Evolutionary conservation across 23 red algal genomes (phyloP), one percentile per base, ranked within the genome.

Genomic region (Chondrus crispus): DNA sequence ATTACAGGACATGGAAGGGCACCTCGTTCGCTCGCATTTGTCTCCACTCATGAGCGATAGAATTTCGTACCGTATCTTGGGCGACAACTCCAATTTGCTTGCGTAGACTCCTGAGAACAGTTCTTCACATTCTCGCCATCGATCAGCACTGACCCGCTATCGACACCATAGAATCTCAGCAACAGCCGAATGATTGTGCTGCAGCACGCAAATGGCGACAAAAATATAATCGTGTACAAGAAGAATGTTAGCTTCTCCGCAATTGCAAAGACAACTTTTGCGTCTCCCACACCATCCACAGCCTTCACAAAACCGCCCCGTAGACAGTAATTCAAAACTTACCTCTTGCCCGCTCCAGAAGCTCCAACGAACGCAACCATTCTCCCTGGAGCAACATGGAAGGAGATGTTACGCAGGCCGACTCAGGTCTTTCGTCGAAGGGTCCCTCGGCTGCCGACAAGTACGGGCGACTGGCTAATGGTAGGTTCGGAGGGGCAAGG

Each of bases 161-260:
- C 73, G 13, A 89, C 91, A 74, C 96, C 97, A 46, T 99, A 99
- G 12, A 99, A 93, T 46, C 97, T 87, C 44, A 95, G 72, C 38
- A 99, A 68, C 30, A 99, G 88, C 8, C 97, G 89, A 42, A 99
- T 90, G 74, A 95, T 82, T 47, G 92, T 94, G 46, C 87, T 90
- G 52, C 26, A 40, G 53, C 63, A 12, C 18, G 20, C 35, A 35
- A 36, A 36, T 18, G 13, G 11, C 0, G 16, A n/a, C n/a, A n/a
- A n/a, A n/a, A n/a, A n/a, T n/a, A n/a, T n/a, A n/a, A n/a, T n/a
- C n/a, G n/a, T n/a, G n/a, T n/a, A n/a, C n/a, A n/a, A n/a, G n/a
- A n/a, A n/a, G n/a, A n/a, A n/a, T n/a, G n/a, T n/a, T n/a, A n/a
- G n/a, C n/a, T n/a, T n/a, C n/a, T n/a, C n/a, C n/a, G n/a, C n/a